Evolutionary conservation across 345 rosid species (phyloP), one percentile per base, ranked within the genome.

Genomic region (Euphorbia peplus): DNA sequence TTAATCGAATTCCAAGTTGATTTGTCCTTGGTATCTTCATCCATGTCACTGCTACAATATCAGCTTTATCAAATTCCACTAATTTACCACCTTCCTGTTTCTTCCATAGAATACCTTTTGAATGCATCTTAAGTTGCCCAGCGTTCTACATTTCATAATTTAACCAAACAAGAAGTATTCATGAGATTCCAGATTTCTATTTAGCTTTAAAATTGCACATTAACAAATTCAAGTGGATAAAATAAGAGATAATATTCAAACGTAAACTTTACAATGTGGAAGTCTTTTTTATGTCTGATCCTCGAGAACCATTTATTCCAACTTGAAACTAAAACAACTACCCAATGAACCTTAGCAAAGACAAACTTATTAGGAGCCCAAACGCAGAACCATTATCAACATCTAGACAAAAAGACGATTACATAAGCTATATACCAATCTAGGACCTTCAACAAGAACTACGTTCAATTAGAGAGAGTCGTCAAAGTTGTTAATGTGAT

Each of bases 11-110:
- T 19, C 96, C 91, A n/a, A 95, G 85, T 65, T 91, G 96, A 73
- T 92, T 90, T 10, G 91, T 75, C 71, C 88, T 83, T 4, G 99
- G 97, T 39, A 95, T 92, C 71, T 88, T 90, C 92, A 78, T 95
- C 99, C 98, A 95, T 61, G 90, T 78, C 51, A 95, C 75, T 50
- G 88, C 88, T 0, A 70, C 78, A 68, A 95, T 81, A 76, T 95
- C 96, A 52, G 87, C 72, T 78, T 88, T 90, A 51, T 90, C 97
- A 35, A 95, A 96, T 84, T 91, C 97, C 30, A 91, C 96, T 56
- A 92, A 90, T 76, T 91, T 95, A 51, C 99, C 99, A 61, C 99
- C 99, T 28, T 97, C 99, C 79, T 77, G 93, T 77, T 92, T 95
- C 92, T 90, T 95, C 99, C 99, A 95, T 64, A 74, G 75, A 46